Percentiles rank a stretch among this genome's conserved stretches.
Evolutionary conservation across 225 moss, liverwort and hornwort species (phyloP).

Genomic region (Sphagnum contortum): DNA sequence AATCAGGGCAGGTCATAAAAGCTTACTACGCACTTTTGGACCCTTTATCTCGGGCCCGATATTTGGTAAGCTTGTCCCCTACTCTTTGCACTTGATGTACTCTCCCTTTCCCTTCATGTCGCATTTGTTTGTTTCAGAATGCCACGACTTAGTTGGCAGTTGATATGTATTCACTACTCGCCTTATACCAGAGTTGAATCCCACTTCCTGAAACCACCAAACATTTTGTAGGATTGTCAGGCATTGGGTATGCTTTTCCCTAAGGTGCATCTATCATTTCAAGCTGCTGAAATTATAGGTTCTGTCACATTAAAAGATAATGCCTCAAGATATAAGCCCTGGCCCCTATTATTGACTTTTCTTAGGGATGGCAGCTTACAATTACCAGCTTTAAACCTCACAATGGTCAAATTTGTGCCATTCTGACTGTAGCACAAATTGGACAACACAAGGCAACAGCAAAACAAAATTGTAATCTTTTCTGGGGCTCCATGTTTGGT

Average conservation of each 20-base stretch:
- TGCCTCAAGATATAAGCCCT: too few species aligned
- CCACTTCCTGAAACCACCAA: background rate
- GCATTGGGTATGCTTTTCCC: background rate
- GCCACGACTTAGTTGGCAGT: too few species aligned
- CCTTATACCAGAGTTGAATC: background rate
- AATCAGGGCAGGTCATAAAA: constrained; percentile 81
- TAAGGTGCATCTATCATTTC: background rate
- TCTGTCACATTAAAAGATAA: too few species aligned
- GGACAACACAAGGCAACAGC: too few species aligned
- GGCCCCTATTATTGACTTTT: too few species aligned
- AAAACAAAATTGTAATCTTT: too few species aligned
- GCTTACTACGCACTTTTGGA: constrained; percentile 68
- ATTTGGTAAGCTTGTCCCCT: constrained; percentile 37
- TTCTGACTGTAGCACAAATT: too few species aligned
- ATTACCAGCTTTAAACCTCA: too few species aligned
- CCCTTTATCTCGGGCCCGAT: constrained; percentile 78
- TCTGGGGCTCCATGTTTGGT: too few species aligned
- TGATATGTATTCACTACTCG: background rate
- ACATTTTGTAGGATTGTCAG: background rate
- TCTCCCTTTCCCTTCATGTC: background rate
- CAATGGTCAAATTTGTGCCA: too few species aligned
- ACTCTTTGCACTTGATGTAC: background rate
- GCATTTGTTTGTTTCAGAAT: background rate
- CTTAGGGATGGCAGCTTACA: too few species aligned
- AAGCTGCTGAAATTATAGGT: background rate